Base-by-base conservation (phyloP, 352 stramenopile species). In the Pythium scleroteichum region DNA sequence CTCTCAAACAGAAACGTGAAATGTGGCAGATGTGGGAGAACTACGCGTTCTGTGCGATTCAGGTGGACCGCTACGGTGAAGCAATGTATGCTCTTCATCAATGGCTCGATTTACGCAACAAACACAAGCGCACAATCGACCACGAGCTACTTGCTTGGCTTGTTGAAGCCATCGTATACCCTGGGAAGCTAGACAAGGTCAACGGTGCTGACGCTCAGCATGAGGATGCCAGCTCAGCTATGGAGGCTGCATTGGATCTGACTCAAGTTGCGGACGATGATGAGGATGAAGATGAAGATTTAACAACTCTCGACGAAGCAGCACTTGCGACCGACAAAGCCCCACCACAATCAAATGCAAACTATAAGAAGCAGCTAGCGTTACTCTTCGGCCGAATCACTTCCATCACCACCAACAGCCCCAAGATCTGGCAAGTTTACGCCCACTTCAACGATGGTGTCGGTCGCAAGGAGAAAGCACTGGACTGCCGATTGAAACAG, bases 21-120 rank as follows among this genome's bases (percentile, higher is more conserved):
- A 95, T 96, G 84, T 97, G 88, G 88, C 81, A 94, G 47, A 96
- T 97, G 82, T 97, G 89, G 89, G 92, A 98, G 57, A 98, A 98
- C 71, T 92, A 81, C 55, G 66, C 82, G 13, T 69, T 90, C 47
- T 93, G 85, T 49, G 85, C 85, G 4, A 87, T 94, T 75, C 79
- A 92, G 61, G 81, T 80, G 26, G 72, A 78, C 46, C 72, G 75
- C 20, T 92, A 85, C 46, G 84, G 86, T 29, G 82, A 92, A 24
- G 82, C 83, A 50, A 91, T 95, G 66, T 93, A 95, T 65, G 83
- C 76, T 23, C 82, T 90, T 66, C 83, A 95, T 55, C 82, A 93
- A 62, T 79, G 90, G 32, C 62, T 95, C 24, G 82, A 92, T 66
- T 60, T 95, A 73, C 82, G 86, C 38, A 42, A 67, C 52, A 95